phyloP scores from a whole-genome alignment of 2,329 filamentous ascomycete genomes.

The Diaporthe eres region DNA sequence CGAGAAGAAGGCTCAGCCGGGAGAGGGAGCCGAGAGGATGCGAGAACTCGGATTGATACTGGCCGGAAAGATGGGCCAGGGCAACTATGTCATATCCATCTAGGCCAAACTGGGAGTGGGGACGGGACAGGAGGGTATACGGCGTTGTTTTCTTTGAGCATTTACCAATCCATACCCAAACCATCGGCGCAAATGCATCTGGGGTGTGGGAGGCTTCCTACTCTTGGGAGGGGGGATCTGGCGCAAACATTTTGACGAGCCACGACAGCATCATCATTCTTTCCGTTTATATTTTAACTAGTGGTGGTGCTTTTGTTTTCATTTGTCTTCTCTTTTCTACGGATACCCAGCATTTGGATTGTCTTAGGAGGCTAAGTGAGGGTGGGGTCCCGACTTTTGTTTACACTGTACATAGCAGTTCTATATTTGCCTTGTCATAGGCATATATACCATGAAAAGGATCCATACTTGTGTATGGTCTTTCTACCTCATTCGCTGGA shows the following conservation, averaged over 20 bases:
- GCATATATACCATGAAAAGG: slow-evolving; percentile 12
- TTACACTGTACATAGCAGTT: slow-evolving; percentile 32
- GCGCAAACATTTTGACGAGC: slow-evolving; percentile 43
- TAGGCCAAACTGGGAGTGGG: slow-evolving; percentile 54
- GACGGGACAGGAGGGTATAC: slow-evolving; percentile 23
- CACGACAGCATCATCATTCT: slow-evolving; percentile 46
- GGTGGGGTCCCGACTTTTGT: slow-evolving; percentile 19
- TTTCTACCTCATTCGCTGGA: slow-evolving; percentile 19
- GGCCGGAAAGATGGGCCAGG: slow-evolving; percentile 82
- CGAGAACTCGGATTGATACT: slow-evolving; percentile 89
- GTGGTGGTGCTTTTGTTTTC: slow-evolving; percentile 27
- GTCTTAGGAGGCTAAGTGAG: slow-evolving; percentile 31
- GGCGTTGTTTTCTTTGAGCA: slow-evolving; percentile 19
- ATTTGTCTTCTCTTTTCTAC: slow-evolving; percentile 44
- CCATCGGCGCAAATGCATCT: slow-evolving; percentile 36
- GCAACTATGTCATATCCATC: slow-evolving; percentile 84
- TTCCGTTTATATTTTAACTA: slow-evolving; percentile 42
- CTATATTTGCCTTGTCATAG: background rate
- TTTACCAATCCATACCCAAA: slow-evolving; percentile 39
- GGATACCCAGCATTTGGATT: slow-evolving; percentile 42
- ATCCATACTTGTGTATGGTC: slow-evolving; percentile 10
- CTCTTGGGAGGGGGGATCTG: slow-evolving; percentile 40
- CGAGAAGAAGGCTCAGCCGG: slow-evolving; percentile 79
- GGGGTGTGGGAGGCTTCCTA: slow-evolving; percentile 42
- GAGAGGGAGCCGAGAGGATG: slow-evolving; percentile 94